Evolutionary conservation across 768 basidiomycete species (phyloP), one percentile per base, ranked within the genome.

Genomic region (Lactifluus piperatus): DNA sequence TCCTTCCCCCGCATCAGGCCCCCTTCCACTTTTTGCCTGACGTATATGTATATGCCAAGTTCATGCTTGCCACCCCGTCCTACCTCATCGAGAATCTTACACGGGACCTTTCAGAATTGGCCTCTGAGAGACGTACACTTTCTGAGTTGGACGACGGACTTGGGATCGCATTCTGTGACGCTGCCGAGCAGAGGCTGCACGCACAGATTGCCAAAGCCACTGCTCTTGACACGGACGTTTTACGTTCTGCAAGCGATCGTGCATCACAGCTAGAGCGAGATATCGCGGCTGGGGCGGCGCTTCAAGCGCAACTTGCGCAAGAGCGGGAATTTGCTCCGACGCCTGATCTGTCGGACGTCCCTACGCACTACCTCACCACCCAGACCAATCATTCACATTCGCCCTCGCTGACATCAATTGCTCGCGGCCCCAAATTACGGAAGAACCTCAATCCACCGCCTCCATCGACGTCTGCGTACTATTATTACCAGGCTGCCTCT

Each of bases 1-100:
- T 94, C 2, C 74, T 97, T 30, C 87, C 91, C 14, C 89, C 93
- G 20, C 91, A 94, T 64, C 87, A 94, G 67, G 91, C 93, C 0
- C 95, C 97, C 7, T 98, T 94, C 76, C 83, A 97, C 69, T 98
- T 99, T 75, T 78, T 95, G 22, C 97, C 94, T 0, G 93, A 97
- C 67, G 88, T 97, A 41, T 84, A 85, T 63, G 74, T 75, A 39
- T 97, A 88, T 70, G 80, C 94, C 20, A 93, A 91, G 68, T 97
- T 98, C 75, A 97, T 98, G 94, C 83, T 98, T 26, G 93, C 92
- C 20, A 92, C 94, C 0, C 92, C 95, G 1, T 77, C 81, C 1
- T 90, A 94, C 70, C 80, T 98, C 58, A 78, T 88, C 43, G 69
- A 78, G 18, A 86, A 91, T 68, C 80, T 98, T 13, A 77, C 80